Conservation (phyloP, 192 early-diverging fungal genomes). For the Linnemannia exigua region DNA sequence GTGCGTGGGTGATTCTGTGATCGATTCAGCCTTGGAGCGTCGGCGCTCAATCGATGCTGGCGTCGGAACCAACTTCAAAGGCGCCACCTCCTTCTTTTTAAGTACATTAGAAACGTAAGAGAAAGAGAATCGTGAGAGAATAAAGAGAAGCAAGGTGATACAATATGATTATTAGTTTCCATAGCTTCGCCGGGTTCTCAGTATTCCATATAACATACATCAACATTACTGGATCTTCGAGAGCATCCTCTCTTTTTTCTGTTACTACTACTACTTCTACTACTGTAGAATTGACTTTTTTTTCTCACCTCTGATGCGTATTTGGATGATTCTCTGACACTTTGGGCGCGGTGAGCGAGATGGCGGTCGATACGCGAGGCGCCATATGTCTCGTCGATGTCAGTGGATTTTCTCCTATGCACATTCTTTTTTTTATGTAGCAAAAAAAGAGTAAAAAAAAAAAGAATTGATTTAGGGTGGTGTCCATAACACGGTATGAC, state of each 20-base stretch:
- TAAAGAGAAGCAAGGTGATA: not conserved
- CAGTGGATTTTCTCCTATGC: conserved; percentile 34
- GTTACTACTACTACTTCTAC: no score
- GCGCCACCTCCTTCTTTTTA: conserved; percentile 4
- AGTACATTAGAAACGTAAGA: not conserved
- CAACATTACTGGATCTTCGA: not conserved
- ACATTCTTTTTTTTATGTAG: conserved; percentile 14
- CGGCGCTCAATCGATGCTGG: conserved; percentile 1
- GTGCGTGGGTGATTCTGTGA: not conserved
- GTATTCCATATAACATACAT: not conserved
- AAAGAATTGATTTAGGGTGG: not conserved
- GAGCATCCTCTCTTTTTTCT: not conserved
- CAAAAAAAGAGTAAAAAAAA: not conserved
- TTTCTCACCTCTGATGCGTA: conserved; percentile 17
- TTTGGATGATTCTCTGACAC: conserved; percentile 39
- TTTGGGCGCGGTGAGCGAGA: conserved; percentile 39
- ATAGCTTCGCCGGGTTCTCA: not conserved
- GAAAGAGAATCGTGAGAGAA: no score
- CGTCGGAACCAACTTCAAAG: not conserved
- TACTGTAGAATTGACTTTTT: not conserved
- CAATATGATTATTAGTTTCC: not conserved
- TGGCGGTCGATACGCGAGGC: conserved; percentile 48
- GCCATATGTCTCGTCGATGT: conserved; percentile 28
- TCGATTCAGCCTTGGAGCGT: conserved; percentile 17
- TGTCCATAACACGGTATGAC: not conserved